phyloP scores from a whole-genome alignment of 2,329 filamentous ascomycete species.

The Cytospora mali region DNA sequence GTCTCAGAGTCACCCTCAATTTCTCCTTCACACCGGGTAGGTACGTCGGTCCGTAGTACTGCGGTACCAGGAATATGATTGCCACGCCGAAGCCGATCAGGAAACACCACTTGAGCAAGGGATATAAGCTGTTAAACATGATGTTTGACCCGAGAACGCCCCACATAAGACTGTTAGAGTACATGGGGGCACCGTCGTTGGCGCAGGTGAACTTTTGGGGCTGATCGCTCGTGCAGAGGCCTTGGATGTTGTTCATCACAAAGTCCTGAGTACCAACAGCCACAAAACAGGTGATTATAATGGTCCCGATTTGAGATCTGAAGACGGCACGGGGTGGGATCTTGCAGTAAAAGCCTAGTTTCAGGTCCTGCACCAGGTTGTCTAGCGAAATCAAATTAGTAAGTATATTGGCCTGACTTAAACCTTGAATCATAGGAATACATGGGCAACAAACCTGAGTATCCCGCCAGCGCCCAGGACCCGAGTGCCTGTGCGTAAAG shows the following conservation, averaged over 20 bases:
- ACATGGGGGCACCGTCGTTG: conserved; percentile 35
- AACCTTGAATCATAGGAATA: background rate
- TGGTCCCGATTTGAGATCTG: conserved; percentile 47
- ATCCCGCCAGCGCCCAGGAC: conserved; percentile 46
- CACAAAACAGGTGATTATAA: conserved; percentile 46
- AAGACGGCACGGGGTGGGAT: conserved; percentile 46
- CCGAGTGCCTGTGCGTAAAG: conserved; percentile 45
- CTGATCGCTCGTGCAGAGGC: conserved; percentile 36
- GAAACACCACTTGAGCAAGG: conserved; percentile 49
- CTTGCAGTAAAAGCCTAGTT: conserved; percentile 47
- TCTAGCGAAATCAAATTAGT: too few species aligned
- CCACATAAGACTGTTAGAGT: conserved; percentile 41
- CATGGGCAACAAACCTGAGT: conserved; percentile 24
- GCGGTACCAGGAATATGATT: conserved; percentile 40
- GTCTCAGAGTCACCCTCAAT: conserved; percentile 36
- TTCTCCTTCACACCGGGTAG: conserved; percentile 39
- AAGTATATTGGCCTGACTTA: background rate
- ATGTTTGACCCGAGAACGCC: conserved; percentile 40
- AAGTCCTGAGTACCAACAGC: conserved; percentile 46
- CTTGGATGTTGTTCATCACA: conserved; percentile 43
- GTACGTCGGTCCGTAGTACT: conserved; percentile 40
- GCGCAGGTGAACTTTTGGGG: conserved; percentile 33
- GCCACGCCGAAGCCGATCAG: conserved; percentile 43
- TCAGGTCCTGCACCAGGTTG: conserved; percentile 40
- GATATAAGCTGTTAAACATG: conserved; percentile 47